Conservation (phyloP, 176 grass and related monocot genomes). For the Tillandsia fasciculata region DNA sequence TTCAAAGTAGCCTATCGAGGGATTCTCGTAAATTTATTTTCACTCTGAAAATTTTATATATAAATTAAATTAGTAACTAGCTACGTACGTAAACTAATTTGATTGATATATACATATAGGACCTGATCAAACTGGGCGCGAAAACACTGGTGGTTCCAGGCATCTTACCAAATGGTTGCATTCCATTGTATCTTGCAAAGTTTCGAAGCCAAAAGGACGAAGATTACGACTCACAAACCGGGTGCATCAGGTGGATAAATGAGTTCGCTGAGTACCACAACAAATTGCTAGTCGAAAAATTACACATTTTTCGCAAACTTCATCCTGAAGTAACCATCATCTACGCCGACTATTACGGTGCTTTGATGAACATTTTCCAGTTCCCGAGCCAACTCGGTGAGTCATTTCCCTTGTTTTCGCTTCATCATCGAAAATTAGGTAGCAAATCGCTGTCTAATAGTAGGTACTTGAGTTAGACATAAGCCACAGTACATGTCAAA, state of each 20-base stretch:
- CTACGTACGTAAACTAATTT: not conserved
- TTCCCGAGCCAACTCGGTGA: slow-evolving; percentile 31
- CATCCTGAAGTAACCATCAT: slow-evolving; percentile 29
- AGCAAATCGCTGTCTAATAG: not conserved
- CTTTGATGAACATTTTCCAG: slow-evolving; percentile 19
- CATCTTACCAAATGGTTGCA: slow-evolving; percentile 48
- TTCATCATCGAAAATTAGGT: not conserved
- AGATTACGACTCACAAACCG: slow-evolving; percentile 38
- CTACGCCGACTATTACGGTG: slow-evolving; percentile 49
- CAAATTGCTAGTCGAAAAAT: slow-evolving; percentile 15
- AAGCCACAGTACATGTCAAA: not conserved
- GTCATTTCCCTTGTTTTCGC: not conserved
- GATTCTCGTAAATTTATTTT: no score
- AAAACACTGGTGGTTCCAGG: slow-evolving; percentile 44
- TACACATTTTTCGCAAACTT: slow-evolving; percentile 10
- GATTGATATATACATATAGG: slow-evolving; percentile 26
- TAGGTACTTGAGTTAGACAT: not conserved
- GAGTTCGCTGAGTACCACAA: slow-evolving; percentile 46
- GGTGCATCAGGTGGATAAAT: slow-evolving; percentile 46
- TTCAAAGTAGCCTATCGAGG: no score
- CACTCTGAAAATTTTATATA: not conserved
- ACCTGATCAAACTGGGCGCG: slow-evolving; percentile 36
- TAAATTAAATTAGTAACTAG: not conserved
- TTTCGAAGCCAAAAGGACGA: slow-evolving; percentile 13
- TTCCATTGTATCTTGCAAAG: slow-evolving; percentile 24